Conservation (phyloP, 331 rosid species). For the Spiraea crenata region DNA sequence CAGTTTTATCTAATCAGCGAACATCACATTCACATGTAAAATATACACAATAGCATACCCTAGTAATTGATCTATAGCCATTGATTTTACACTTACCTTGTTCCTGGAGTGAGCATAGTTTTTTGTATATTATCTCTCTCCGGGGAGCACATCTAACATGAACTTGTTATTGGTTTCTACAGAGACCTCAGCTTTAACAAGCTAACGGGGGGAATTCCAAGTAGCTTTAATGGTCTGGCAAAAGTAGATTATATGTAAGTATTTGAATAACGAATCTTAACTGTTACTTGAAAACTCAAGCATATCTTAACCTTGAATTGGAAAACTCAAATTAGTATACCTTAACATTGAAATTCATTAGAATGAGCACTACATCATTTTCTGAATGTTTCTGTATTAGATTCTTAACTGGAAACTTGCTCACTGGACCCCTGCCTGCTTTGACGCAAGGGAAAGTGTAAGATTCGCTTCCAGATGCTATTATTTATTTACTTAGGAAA, state of each 20-base stretch:
- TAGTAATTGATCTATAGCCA: too few species aligned
- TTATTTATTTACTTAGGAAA: not conserved
- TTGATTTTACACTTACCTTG: too few species aligned
- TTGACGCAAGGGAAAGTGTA: too few species aligned
- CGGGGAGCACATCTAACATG: too few species aligned
- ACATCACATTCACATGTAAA: not conserved
- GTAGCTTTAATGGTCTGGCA: not conserved
- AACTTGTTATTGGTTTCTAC: conserved; percentile 5
- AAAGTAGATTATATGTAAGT: conserved; percentile 49
- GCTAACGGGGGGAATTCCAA: conserved; percentile 38
- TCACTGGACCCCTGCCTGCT: conserved; percentile 53
- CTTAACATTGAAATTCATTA: not conserved
- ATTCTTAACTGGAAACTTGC: conserved; percentile 64
- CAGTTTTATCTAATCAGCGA: not conserved
- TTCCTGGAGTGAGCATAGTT: too few species aligned
- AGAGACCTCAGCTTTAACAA: conserved; percentile 58
- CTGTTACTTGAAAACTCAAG: too few species aligned
- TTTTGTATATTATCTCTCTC: too few species aligned
- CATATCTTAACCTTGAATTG: too few species aligned
- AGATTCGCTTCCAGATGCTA: conserved; percentile 31
- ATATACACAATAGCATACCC: too few species aligned
- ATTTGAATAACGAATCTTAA: too few species aligned
- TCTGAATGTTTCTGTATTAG: conserved; percentile 33
- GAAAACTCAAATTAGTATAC: too few species aligned
- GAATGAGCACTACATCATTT: not conserved